phyloP scores from a whole-genome alignment of 768 basidiomycete species.

The Leccinum disarticulatum region DNA sequence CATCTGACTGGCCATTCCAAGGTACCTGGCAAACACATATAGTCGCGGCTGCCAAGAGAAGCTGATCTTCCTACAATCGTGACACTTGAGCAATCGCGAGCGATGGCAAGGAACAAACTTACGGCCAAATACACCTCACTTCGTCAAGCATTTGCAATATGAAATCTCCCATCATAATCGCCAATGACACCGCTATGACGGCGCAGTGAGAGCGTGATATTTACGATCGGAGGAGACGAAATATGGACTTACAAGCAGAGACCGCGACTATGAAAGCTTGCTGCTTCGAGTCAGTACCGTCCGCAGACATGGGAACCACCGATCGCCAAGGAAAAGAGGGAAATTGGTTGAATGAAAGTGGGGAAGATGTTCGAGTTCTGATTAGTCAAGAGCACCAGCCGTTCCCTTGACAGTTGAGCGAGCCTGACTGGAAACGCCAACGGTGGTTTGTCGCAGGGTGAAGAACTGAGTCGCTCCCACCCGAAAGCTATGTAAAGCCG shows the following conservation, averaged over 20 bases:
- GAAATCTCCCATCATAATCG: constrained; percentile 17
- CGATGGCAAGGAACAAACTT: neutral
- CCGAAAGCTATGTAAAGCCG: neutral
- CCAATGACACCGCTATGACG: neutral
- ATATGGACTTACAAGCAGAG: neutral
- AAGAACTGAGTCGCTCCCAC: neutral
- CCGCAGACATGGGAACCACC: neutral
- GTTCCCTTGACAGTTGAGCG: neutral
- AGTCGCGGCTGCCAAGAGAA: constrained; percentile 7
- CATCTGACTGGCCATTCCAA: constrained; percentile 21
- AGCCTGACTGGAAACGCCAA: neutral
- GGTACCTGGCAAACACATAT: constrained; percentile 18
- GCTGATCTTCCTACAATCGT: constrained; percentile 8
- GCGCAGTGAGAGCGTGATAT: neutral
- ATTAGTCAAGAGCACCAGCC: neutral
- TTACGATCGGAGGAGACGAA: neutral
- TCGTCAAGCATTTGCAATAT: constrained; percentile 11
- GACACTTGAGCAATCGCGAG: too few species aligned
- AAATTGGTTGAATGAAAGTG: neutral
- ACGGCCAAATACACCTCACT: constrained; percentile 21
- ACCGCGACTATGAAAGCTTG: neutral
- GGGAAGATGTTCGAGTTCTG: neutral
- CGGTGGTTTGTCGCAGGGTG: neutral
- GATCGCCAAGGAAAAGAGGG: neutral
- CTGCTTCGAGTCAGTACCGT: neutral